Evolutionary conservation across 2,329 filamentous ascomycete species (phyloP), one percentile per base, ranked within the genome.

Genomic region (Calcarisporium arbuscula): DNA sequence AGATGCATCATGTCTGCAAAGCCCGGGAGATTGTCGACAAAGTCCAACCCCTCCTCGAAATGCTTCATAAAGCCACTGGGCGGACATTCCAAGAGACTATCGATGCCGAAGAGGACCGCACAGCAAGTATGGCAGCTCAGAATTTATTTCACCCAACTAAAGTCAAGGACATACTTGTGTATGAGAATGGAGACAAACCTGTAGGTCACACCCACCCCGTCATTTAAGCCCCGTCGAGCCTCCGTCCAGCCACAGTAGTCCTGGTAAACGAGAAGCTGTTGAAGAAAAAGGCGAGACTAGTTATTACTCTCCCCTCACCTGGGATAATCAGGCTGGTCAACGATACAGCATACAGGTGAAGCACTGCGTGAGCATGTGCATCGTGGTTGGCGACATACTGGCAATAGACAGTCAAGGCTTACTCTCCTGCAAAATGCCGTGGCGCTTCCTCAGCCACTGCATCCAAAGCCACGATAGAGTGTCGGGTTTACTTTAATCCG

Each of bases 401-500:
- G n/a, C n/a, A n/a, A n/a, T n/a, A n/a, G n/a, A n/a, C n/a, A n/a
- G n/a, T n/a, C n/a, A n/a, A n/a, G n/a, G n/a, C n/a, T n/a, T n/a
- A n/a, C n/a, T n/a, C n/a, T n/a, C n/a, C n/a, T n/a, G n/a, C n/a
- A n/a, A n/a, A n/a, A n/a, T n/a, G n/a, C n/a, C n/a, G n/a, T n/a
- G n/a, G n/a, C n/a, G n/a, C n/a, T n/a, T n/a, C n/a, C n/a, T n/a
- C n/a, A n/a, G n/a, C n/a, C n/a, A n/a, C n/a, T n/a, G n/a, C n/a
- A n/a, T n/a, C n/a, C n/a, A n/a, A n/a, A n/a, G n/a, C n/a, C n/a
- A 16, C 16, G 32, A 5, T n/a, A 9, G 36, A 23, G 5, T 20
- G 17, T 25, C 45, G 43, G 47, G 34, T 33, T 29, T 42, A 36
- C 30, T 16, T 49, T 51, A 35, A 36, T 48, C 47, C 48, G 41